These are phyloP conservation scores for Microascus cirrosus DNA, from an alignment of 2,329 filamentous ascomycete species.

Conservation along the genomic window DNA sequence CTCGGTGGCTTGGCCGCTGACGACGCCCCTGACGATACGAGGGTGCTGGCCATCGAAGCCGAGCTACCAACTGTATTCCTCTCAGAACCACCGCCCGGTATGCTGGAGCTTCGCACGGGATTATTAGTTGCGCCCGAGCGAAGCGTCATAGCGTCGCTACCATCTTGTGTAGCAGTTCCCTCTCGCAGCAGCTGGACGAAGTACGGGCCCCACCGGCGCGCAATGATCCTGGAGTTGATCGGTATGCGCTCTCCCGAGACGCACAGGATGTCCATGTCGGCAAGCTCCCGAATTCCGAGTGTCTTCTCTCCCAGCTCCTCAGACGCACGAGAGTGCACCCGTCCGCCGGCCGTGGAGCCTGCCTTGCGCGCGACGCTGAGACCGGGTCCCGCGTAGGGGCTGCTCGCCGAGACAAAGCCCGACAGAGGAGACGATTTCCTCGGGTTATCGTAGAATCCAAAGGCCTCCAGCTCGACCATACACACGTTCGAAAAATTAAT, in stretches of 20 bases:
- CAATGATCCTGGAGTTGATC: slow-evolving; percentile 82
- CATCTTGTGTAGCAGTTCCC: slow-evolving; percentile 60
- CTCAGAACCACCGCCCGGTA: slow-evolving; percentile 70
- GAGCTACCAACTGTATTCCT: slow-evolving; percentile 37
- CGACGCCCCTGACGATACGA: slow-evolving; percentile 25
- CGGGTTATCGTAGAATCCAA: slow-evolving; percentile 94
- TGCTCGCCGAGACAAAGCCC: slow-evolving; percentile 75
- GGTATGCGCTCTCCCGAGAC: slow-evolving; percentile 85
- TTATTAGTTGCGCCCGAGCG: slow-evolving; percentile 46
- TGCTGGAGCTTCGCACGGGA: slow-evolving; percentile 63
- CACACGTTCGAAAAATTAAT: slow-evolving; percentile 97
- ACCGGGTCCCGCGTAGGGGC: slow-evolving; percentile 46
- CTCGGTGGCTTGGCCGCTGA: slow-evolving; percentile 27
- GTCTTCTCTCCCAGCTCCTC: slow-evolving; percentile 79
- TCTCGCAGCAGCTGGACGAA: slow-evolving; percentile 88
- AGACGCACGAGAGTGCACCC: slow-evolving; percentile 64
- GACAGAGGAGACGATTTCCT: slow-evolving; percentile 68
- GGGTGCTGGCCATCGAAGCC: slow-evolving; percentile 31
- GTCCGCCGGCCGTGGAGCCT: slow-evolving; percentile 60
- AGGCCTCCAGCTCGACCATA: slow-evolving; percentile 93
- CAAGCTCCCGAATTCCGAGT: slow-evolving; percentile 68
- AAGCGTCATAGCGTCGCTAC: slow-evolving; percentile 64
- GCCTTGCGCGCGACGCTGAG: slow-evolving; percentile 48
- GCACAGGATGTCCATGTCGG: slow-evolving; percentile 94
- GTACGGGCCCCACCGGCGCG: slow-evolving; percentile 86